Evolutionary conservation across 257 asterid genomes (phyloP).

Genomic region (Parsonsia alboflavescens): DNA sequence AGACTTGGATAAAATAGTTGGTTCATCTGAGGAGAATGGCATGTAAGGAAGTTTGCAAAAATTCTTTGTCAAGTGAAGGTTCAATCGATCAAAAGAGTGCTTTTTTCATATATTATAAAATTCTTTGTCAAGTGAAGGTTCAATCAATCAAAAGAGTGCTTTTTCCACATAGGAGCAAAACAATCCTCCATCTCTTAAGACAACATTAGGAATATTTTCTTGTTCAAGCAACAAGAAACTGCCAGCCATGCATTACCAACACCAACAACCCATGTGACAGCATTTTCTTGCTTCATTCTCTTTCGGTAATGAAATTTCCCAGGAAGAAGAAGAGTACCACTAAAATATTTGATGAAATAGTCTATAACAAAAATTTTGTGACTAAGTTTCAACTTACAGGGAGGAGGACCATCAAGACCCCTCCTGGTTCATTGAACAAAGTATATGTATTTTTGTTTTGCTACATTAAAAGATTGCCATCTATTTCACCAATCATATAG

Average conservation of each 20-base stretch:
- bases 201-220: slow-evolving; percentile 33
- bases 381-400: too few species aligned
- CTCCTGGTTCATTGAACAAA: too few species aligned
- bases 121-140: slow-evolving; percentile 53
- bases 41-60: slow-evolving; percentile 48
- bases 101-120: too few species aligned
- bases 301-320: background rate
- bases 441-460: too few species aligned
- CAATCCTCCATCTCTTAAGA: slow-evolving; percentile 65
- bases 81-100: too few species aligned
- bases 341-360: too few species aligned
- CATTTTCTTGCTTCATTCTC: slow-evolving; percentile 26
- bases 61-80: slow-evolving; percentile 52
- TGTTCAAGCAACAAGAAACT: slow-evolving; percentile 48
- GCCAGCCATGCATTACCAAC: slow-evolving; percentile 67
- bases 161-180: slow-evolving; percentile 50
- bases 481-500: too few species aligned
- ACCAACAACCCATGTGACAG: slow-evolving; percentile 35
- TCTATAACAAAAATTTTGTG: too few species aligned
- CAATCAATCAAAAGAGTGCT: slow-evolving; percentile 42
- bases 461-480: too few species aligned
- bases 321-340: too few species aligned
- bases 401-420: too few species aligned
- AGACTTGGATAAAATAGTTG: slow-evolving; percentile 25
- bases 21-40: slow-evolving; percentile 33